phyloP scores from a whole-genome alignment of 352 stramenopile species.

The Thalassiosira hispida region DNA sequence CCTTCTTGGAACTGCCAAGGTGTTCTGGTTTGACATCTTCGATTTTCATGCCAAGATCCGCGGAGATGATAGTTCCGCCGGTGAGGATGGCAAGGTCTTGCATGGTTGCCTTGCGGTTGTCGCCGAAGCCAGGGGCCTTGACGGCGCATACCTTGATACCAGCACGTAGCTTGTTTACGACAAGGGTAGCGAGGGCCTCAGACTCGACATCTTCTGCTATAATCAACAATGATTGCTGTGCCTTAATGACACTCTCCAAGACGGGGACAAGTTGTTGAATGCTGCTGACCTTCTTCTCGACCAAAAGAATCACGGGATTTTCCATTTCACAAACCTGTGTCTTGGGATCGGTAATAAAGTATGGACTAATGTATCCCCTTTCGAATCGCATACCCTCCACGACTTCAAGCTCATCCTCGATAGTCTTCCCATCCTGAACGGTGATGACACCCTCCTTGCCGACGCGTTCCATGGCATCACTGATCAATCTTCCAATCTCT shows the following conservation, averaged over 20 bases:
- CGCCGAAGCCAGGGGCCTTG: slow-evolving; percentile 99
- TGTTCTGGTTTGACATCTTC: slow-evolving; percentile 95
- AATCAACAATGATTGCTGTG: slow-evolving; percentile 97
- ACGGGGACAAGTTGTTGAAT: slow-evolving; percentile 97
- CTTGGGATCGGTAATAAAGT: slow-evolving; percentile 99
- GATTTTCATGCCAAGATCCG: slow-evolving; percentile 98
- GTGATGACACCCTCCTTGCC: slow-evolving; percentile 98
- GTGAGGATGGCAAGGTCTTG: slow-evolving; percentile 99
- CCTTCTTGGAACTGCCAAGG: slow-evolving; percentile 93
- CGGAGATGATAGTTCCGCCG: slow-evolving; percentile 96
- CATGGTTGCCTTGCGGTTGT: slow-evolving; percentile 99
- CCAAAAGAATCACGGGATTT: slow-evolving; percentile 98
- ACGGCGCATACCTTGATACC: slow-evolving; percentile 99
- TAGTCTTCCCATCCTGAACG: slow-evolving; percentile 98
- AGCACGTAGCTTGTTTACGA: slow-evolving; percentile 99
- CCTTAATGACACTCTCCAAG: slow-evolving; percentile 97
- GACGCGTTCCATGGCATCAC: slow-evolving; percentile 99
- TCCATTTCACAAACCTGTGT: slow-evolving; percentile 98
- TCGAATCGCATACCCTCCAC: slow-evolving; percentile 99
- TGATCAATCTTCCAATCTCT: slow-evolving; percentile 98
- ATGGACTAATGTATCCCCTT: slow-evolving; percentile 99
- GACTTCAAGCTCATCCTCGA: slow-evolving; percentile 99
- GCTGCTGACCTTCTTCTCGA: slow-evolving; percentile 99
- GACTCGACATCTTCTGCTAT: slow-evolving; percentile 99
- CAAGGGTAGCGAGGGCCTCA: slow-evolving; percentile 97